phyloP scores from a whole-genome alignment of 2,329 filamentous ascomycete species.

The Penicillium hesseltinei region DNA sequence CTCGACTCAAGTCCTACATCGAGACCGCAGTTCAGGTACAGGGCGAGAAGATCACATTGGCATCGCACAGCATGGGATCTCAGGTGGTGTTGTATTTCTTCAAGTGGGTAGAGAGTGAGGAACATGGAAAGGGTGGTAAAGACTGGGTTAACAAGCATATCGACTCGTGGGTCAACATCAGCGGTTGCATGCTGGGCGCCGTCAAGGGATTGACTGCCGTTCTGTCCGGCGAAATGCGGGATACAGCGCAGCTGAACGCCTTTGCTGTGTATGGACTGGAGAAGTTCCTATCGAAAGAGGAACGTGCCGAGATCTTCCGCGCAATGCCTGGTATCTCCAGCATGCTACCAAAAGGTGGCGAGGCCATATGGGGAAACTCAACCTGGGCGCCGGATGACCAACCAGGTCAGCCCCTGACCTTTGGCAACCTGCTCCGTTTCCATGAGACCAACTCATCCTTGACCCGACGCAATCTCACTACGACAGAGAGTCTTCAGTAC shows the following conservation, averaged over 20 bases:
- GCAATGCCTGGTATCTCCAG: slow-evolving; percentile 96
- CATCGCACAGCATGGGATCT: slow-evolving; percentile 96
- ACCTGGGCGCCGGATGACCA: slow-evolving; percentile 85
- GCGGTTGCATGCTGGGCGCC: slow-evolving; percentile 94
- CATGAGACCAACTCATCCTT: slow-evolving; percentile 63
- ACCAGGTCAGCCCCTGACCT: slow-evolving; percentile 69
- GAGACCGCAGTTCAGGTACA: slow-evolving; percentile 75
- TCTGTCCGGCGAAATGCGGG: slow-evolving; percentile 95
- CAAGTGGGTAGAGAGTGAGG: slow-evolving; percentile 76
- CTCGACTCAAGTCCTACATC: slow-evolving; percentile 82
- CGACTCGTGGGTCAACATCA: slow-evolving; percentile 97
- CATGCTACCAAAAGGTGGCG: slow-evolving; percentile 92
- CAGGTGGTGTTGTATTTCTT: slow-evolving; percentile 84
- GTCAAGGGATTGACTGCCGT: slow-evolving; percentile 87
- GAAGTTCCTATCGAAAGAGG: slow-evolving; percentile 86
- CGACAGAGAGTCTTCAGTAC: slow-evolving; percentile 73
- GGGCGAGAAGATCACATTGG: slow-evolving; percentile 75
- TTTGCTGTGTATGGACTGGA: slow-evolving; percentile 97
- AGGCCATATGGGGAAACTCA: slow-evolving; percentile 89
- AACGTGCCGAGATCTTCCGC: slow-evolving; percentile 89
- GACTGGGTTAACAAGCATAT: slow-evolving; percentile 88
- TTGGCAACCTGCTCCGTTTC: slow-evolving; percentile 83
- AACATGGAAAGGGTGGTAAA: slow-evolving; percentile 74
- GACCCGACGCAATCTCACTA: slow-evolving; percentile 71
- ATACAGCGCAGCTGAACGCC: slow-evolving; percentile 92